Evolutionary conservation across 108 stramenopile genomes (phyloP).

Genomic region (Fistulifera pelliculosa): DNA sequence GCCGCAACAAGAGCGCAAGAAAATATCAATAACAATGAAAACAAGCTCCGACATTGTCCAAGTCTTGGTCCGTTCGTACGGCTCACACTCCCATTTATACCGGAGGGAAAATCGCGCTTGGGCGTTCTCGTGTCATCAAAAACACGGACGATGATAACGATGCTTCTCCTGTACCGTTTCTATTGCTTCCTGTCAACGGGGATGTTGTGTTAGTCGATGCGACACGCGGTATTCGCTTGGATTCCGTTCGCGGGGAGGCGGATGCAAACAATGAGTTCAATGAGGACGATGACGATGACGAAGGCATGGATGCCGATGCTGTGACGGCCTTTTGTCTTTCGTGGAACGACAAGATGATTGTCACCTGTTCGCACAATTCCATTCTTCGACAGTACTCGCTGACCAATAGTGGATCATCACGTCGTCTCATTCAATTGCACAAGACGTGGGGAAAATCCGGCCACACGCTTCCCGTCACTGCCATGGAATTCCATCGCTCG

Average conservation of each 20-base stretch:
- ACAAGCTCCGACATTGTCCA: constrained; percentile 47
- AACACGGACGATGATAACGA: neutral
- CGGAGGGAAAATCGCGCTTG: constrained; percentile 49
- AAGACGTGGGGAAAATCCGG: constrained; percentile 64
- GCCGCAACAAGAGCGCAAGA: too few relatives aligned
- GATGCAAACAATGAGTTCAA: constrained; percentile 12
- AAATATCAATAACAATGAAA: too few relatives aligned
- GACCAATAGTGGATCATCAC: constrained; percentile 4
- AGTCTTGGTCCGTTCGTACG: constrained; percentile 60
- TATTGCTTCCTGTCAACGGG: constrained; percentile 67
- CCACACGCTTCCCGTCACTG: constrained; percentile 63
- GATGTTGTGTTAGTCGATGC: constrained; percentile 77
- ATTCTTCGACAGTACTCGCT: constrained; percentile 56
- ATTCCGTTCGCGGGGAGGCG: constrained; percentile 25
- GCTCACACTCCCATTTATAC: constrained; percentile 75
- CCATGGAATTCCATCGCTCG: constrained; percentile 59
- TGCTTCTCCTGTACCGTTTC: constrained; percentile 18
- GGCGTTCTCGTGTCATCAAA: constrained; percentile 6
- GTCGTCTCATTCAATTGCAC: constrained; percentile 15
- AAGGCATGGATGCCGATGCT: constrained; percentile 61
- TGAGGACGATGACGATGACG: constrained; percentile 66
- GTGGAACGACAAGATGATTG: constrained; percentile 43
- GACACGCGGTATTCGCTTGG: constrained; percentile 32
- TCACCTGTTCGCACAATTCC: constrained; percentile 59
- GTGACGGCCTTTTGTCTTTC: constrained; percentile 68